Evolutionary conservation across 2,329 filamentous ascomycete genomes (phyloP), one percentile per base, ranked within the genome.

Genomic region (Colletotrichum limetticola): DNA sequence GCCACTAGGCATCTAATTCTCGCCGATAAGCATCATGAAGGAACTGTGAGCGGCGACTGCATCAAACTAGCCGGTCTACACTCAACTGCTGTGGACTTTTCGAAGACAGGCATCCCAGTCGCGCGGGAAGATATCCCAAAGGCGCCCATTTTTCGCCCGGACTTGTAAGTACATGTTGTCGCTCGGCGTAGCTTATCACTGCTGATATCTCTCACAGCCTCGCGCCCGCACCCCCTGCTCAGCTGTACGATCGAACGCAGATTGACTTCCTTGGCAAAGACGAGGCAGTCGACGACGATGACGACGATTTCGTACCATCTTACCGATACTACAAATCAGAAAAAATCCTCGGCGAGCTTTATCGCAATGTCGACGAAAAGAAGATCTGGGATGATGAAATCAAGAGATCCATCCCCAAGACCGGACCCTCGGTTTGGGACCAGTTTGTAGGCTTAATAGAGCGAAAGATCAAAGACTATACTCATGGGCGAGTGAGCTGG

Each of bases 51-150:
- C 66, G 22, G 60, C 0, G 81, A 87, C 4, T 94, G 92, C 70
- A 66, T 83, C 14, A 79, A 77, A 1, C 84, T 94, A 19, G 92
- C 93, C 0, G 85, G 86, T 74, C 81, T 95, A 78, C 91, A 93
- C 75, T 95, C 93, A 0, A 91, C 87, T 0, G 93, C 92, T 0
- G 93, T 95, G 0, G 93, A 95, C 79, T 95, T 93, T 76, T 93
- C 92, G 3, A 94, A 95, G 80, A 93, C 92, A 0, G 94, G 94
- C 0, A 89, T 92, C 30, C 80, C 87, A 0, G 90, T 91, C 6
- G 81, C 87, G 7, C 78, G 88, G 46, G 79, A 73, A 0, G 76
- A 83, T 1, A 80, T 91, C 19, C 87, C 86, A 0, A 81, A 75
- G 22, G 68, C 81, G 12, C 80, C 79, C 4, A 80, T 76, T 9